Evolutionary conservation across 148 eudicot species (phyloP).

Genomic region (Euryodendron excelsum): DNA sequence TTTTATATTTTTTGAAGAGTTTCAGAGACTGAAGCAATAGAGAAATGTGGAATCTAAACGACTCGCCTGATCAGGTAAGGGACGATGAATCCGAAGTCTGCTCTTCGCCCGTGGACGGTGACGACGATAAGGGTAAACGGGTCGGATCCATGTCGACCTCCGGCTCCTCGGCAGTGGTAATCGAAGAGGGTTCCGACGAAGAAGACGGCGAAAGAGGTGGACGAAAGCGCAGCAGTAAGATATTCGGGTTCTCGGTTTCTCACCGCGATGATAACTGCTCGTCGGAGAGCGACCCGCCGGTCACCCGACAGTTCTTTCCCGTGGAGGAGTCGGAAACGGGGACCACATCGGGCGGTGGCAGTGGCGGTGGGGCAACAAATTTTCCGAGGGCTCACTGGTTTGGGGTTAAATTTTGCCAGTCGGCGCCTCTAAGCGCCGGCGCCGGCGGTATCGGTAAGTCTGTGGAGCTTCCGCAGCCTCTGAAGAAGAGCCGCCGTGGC

Average conservation of each 20-base stretch:
- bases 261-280: constrained; percentile 6
- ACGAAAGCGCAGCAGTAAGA: constrained; percentile 23
- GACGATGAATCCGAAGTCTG: constrained; percentile 50
- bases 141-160: constrained; percentile 63
- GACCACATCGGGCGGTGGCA: constrained; percentile 13
- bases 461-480: constrained; percentile 42
- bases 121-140: constrained; percentile 45
- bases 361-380: neutral
- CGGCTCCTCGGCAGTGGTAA: constrained; percentile 58
- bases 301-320: constrained; percentile 91
- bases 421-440: constrained; percentile 34
- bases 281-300: constrained; percentile 32
- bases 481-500: constrained; percentile 86
- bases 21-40: neutral
- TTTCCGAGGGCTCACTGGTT: constrained; percentile 82
- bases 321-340: constrained; percentile 35
- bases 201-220: constrained; percentile 28
- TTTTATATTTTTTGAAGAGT: neutral
- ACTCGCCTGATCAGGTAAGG: constrained; percentile 49
- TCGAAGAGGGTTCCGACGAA: constrained; percentile 45
- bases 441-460: constrained; percentile 6
- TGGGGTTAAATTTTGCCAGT: constrained; percentile 61
- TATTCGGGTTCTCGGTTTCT: constrained; percentile 68
- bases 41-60: constrained; percentile 96
- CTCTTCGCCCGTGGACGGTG: constrained; percentile 44